phyloP scores from a whole-genome alignment of 148 eudicot species.

The Fagopyrum esculentum region DNA sequence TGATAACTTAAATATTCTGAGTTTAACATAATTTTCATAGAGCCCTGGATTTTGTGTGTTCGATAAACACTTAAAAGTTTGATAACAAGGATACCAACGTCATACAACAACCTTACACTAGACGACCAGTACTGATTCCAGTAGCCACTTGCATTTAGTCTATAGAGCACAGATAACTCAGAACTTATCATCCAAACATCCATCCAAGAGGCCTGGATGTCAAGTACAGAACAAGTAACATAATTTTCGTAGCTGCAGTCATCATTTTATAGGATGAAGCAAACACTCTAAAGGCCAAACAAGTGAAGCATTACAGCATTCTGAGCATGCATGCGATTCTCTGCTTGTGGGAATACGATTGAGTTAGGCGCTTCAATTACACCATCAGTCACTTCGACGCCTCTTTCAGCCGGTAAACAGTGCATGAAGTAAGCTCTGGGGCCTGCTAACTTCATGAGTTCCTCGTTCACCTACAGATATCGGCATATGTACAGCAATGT shows the following conservation, averaged over 20 bases:
- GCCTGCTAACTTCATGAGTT: constrained; percentile 86
- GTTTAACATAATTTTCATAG: too few species aligned
- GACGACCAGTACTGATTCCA: neutral
- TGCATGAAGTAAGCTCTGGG: constrained; percentile 93
- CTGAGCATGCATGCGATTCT: constrained; percentile 97
- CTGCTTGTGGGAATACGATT: constrained; percentile 92
- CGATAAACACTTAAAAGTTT: too few species aligned
- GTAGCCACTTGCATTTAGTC: neutral
- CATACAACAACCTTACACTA: neutral
- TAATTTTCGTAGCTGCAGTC: neutral
- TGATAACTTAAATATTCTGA: too few species aligned
- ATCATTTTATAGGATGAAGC: neutral
- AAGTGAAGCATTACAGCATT: constrained; percentile 93
- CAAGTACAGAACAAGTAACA: neutral
- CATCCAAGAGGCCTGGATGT: neutral
- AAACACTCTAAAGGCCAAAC: constrained; percentile 37
- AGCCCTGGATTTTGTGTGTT: too few species aligned
- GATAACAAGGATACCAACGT: neutral
- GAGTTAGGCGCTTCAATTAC: constrained; percentile 93
- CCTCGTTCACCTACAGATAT: constrained; percentile 71
- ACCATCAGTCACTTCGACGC: constrained; percentile 85
- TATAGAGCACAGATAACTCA: neutral
- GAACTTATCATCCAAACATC: constrained; percentile 1
- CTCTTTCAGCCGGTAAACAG: constrained; percentile 97
- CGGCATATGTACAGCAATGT: neutral